Percentiles rank a stretch among this genome's conserved stretches.
phyloP scores from a whole-genome alignment of 2,329 filamentous ascomycete species.

The Hirsutella minnesotensis region DNA sequence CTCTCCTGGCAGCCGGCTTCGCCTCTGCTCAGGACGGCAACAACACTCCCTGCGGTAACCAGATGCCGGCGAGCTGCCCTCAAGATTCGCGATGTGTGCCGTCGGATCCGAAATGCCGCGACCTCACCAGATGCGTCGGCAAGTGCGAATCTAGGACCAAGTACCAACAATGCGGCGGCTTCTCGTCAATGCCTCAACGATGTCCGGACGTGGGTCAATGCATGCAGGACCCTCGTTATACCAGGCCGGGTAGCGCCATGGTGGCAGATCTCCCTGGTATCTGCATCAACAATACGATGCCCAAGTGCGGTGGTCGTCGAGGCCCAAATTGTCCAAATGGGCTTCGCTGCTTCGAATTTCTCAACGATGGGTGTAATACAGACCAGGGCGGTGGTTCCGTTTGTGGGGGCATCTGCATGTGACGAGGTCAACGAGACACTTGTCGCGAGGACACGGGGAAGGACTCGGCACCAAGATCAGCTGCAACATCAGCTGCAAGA shows the following conservation, averaged over 20 bases:
- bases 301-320: neutral
- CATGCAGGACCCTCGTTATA: neutral
- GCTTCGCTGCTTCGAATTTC: neutral
- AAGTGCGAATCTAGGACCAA: neutral
- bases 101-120: neutral
- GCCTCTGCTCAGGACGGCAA: neutral
- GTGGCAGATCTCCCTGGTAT: neutral
- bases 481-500: too few relatives aligned
- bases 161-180: neutral
- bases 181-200: neutral
- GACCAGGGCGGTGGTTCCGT: neutral
- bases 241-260: neutral
- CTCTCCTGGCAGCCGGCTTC: neutral
- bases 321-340: neutral
- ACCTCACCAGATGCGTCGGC: neutral
- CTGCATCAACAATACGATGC: neutral
- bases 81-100: neutral
- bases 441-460: neutral
- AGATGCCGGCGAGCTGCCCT: neutral
- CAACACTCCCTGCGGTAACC: neutral
- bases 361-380: neutral
- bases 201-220: neutral
- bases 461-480: too few relatives aligned
- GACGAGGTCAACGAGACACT: neutral
- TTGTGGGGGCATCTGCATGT: neutral